phyloP scores from a whole-genome alignment of 2,329 filamentous ascomycete species.

The Fusarium sp. region DNA sequence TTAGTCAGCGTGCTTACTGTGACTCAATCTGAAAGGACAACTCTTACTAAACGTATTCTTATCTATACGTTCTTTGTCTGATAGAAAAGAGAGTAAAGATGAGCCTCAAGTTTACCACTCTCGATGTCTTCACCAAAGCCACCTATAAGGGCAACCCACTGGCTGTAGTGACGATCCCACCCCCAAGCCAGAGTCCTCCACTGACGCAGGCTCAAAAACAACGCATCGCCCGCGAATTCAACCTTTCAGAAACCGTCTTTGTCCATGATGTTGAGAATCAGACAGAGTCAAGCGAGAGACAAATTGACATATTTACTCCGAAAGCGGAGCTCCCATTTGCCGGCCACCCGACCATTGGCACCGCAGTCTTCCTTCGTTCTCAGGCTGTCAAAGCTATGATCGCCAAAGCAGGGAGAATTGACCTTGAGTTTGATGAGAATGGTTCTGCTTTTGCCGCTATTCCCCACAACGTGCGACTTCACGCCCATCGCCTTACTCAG shows the following conservation, averaged over 20 bases:
- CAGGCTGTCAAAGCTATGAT: constrained; percentile 55
- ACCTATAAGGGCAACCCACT: constrained; percentile 68
- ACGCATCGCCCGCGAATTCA: constrained; percentile 69
- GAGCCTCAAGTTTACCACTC: constrained; percentile 60
- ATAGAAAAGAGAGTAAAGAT: constrained; percentile 18
- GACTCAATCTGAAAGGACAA: neutral
- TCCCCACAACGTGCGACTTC: constrained; percentile 73
- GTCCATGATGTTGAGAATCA: constrained; percentile 59
- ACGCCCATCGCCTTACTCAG: constrained; percentile 55
- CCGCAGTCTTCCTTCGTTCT: constrained; percentile 59
- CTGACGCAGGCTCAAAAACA: constrained; percentile 64
- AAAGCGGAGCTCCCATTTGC: constrained; percentile 68
- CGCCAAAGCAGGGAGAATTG: constrained; percentile 67
- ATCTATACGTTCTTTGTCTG: no score
- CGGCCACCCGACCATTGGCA: constrained; percentile 70
- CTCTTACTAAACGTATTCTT: accelerated
- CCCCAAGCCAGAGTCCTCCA: constrained; percentile 40
- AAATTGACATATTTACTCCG: constrained; percentile 68
- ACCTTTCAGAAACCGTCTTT: constrained; percentile 72
- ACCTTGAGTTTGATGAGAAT: constrained; percentile 51
- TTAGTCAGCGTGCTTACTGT: neutral
- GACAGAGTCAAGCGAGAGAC: constrained; percentile 45
- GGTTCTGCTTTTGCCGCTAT: constrained; percentile 67
- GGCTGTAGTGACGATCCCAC: constrained; percentile 65
- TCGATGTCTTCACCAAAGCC: constrained; percentile 67